Base-by-base conservation (phyloP, 1,284 basidiomycete species). In the Fomes fomentarius region DNA sequence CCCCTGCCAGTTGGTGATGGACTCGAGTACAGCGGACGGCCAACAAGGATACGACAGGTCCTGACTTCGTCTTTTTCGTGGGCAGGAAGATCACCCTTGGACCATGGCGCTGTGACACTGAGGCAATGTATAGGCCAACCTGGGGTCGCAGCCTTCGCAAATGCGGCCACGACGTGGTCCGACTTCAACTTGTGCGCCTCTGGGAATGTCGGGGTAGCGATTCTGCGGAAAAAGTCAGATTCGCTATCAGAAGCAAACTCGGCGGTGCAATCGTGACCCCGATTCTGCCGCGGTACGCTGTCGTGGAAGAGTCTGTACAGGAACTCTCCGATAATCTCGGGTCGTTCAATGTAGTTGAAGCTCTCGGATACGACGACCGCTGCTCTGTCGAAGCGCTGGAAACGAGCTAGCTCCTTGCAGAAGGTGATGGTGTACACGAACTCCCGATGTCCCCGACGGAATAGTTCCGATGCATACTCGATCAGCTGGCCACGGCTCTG, bases 351-450 rank as follows among this genome's bases (percentile, higher is more conserved):
- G 42, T 51, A 51, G 41, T 51, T 31, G 49, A 51, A 51, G 24
- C 31, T 17, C 11, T 43, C n/a, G 26, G 49, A 51, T 1, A 51
- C 41, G 2, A 51, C 25, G 1, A 41, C 49, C 15, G 41, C 42
- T 22, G 34, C 11, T 14, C 41, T 30, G 26, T 51, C 41, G 24
- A 28, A 51, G 21, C 49, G 41, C 5, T 43, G 4, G 12, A 51
- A 38, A 19, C 33, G 41, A 2, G 49, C 49, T 14, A 28, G 22
- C 17, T 28, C 31, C n/a, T 24, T 8, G 12, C 21, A 26, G 17
- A 50, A n/a, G n/a, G 26, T 28, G 14, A 50, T 35, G 38, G 22
- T 34, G 33, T 43, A 50, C 22, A 50, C 21, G 48, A 28, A 50
- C 17, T 50, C 40, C 31, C 43, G 48, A 24, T 39, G 48, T 14